Conservation (phyloP, 768 basidiomycete genomes). For the Hortiboletus campestris region DNA sequence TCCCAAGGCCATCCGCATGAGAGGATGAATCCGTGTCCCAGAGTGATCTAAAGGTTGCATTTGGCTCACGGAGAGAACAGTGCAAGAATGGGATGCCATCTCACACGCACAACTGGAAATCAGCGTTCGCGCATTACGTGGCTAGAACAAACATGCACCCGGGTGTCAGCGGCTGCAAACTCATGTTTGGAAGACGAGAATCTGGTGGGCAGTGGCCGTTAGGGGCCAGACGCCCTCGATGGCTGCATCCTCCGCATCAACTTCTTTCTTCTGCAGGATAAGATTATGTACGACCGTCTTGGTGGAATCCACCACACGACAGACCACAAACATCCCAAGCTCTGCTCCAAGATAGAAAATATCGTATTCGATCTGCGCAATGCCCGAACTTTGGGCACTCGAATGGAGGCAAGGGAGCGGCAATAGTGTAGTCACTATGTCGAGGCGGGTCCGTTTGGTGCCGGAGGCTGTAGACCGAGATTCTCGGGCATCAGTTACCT, state of each 20-base stretch:
- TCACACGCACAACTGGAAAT: neutral
- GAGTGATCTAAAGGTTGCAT: too few relatives aligned
- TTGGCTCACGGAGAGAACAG: neutral
- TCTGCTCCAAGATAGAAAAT: constrained; percentile 29
- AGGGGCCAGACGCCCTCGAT: constrained; percentile 31
- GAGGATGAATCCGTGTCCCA: neutral
- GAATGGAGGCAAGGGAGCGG: constrained; percentile 27
- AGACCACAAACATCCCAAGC: constrained; percentile 30
- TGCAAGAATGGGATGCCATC: neutral
- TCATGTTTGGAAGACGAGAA: constrained; percentile 28
- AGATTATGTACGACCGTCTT: constrained; percentile 30
- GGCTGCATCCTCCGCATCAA: constrained; percentile 27
- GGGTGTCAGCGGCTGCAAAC: neutral
- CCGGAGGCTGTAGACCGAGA: constrained; percentile 13
- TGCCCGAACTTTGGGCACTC: neutral
- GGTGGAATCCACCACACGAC: constrained; percentile 15
- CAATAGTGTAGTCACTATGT: constrained; percentile 27
- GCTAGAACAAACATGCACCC: neutral
- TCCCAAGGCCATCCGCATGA: neutral
- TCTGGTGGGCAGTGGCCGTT: constrained; percentile 30
- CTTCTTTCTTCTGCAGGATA: constrained; percentile 30
- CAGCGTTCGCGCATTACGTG: neutral
- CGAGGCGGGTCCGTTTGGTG: constrained; percentile 24
- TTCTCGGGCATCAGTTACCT: neutral
- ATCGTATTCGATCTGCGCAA: constrained; percentile 26